Evolutionary conservation across 1,284 basidiomycete genomes (phyloP).

Genomic region (Moesziomyces sp.): DNA sequence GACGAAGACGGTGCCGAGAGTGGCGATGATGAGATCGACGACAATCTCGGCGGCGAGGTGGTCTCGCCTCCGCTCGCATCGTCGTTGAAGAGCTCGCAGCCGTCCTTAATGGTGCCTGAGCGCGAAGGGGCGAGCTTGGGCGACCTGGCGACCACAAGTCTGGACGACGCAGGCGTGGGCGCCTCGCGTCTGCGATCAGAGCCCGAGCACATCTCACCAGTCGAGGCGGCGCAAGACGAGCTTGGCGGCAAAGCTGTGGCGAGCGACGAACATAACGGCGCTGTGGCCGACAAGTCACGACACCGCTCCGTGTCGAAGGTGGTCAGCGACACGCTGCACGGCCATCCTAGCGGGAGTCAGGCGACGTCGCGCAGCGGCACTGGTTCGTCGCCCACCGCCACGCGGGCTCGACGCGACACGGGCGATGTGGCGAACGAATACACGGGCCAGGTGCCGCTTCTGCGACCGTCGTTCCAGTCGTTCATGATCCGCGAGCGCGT

Average conservation of each 20-base stretch:
- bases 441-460: conserved; percentile 61
- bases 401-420: conserved; percentile 14
- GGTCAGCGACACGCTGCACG: conserved; percentile 22
- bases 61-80: conserved; percentile 15
- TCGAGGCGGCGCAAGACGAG: conserved; percentile 4
- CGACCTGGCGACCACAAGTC: conserved; percentile 1
- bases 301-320: conserved; percentile 36
- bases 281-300: not conserved
- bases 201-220: conserved; percentile 16
- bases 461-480: conserved; percentile 54
- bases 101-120: not conserved
- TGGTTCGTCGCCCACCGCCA: not conserved
- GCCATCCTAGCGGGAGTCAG: conserved; percentile 12
- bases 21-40: conserved; percentile 17
- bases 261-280: not conserved
- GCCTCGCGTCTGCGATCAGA: conserved; percentile 13
- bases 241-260: not conserved
- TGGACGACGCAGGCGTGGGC: not conserved
- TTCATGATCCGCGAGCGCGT: conserved; percentile 89
- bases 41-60: conserved; percentile 36
- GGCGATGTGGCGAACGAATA: conserved; percentile 53
- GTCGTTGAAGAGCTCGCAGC: conserved; percentile 17
- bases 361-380: conserved; percentile 1
- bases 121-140: not conserved
- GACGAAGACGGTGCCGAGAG: conserved; percentile 2